A percentile compares a stretch with the other conserved stretches of the same genome.
These are phyloP conservation scores for Gossypium trilobum DNA, from an alignment of 441 rosid genomes.

Conservation along the genomic window DNA sequence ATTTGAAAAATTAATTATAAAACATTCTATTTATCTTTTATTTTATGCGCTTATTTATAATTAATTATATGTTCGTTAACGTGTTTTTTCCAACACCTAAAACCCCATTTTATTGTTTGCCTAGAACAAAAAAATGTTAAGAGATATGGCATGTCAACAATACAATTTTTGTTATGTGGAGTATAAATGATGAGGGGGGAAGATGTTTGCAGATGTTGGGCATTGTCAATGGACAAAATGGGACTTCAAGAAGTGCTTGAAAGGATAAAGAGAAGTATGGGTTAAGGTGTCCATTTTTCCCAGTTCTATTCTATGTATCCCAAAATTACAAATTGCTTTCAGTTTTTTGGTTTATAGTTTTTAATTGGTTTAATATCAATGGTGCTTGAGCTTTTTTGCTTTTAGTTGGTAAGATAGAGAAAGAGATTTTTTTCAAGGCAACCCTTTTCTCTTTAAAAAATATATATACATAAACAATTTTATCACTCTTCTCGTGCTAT, in stretches of 20 bases:
- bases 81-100: no score
- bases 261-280: not conserved
- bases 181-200: not conserved
- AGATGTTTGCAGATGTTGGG: no score
- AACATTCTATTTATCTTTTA: no score
- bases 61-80: no score
- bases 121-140: not conserved
- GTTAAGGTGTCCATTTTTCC: not conserved
- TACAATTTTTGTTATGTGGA: not conserved
- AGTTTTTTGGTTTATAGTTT: not conserved
- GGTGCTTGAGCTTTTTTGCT: not conserved
- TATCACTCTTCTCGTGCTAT: no score
- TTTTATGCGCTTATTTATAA: no score
- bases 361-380: not conserved
- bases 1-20: no score
- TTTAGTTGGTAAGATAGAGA: not conserved
- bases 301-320: no score
- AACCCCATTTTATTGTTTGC: no score
- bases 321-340: not conserved
- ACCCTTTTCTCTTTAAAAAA: constrained; percentile 14
- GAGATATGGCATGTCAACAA: not conserved
- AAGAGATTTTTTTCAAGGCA: constrained; percentile 7
- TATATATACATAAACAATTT: no score
- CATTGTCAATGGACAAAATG: not conserved
- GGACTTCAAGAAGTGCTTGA: not conserved